Base-by-base conservation (phyloP, 768 basidiomycete species). In the Tephrocybe sp. region DNA sequence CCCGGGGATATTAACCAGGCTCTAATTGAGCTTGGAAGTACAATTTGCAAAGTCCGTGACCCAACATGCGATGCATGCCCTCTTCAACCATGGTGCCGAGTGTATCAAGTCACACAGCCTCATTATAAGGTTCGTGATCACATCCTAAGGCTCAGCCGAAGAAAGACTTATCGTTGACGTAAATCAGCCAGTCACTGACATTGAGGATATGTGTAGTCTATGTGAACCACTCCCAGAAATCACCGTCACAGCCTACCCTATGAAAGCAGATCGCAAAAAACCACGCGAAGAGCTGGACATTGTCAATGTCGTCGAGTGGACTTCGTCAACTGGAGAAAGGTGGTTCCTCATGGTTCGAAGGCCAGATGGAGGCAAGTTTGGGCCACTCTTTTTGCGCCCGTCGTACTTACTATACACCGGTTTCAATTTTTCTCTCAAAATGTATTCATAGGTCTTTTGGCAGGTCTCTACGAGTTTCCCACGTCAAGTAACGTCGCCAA, bases 11-110 rank as follows among this genome's bases (percentile, higher is more conserved):
- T 94, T 55, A 95, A 95, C 61, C 88, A 97, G 69, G 93, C 90
- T 12, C 74, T 98, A 43, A 97, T 97, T 64, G 94, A 98, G 63
- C 81, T 97, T 6, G 94, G 94, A 42, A 90, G 89, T 63, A 95
- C 92, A 3, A 79, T 97, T 2, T 98, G 94, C 71, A 93, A 87
- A 65, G 84, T 89, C 34, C 83, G 82, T 53, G 81, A 88, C 54
- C 94, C 94, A 9, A 66, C 70, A 16, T 97, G 94, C 59, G 68
- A 58, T 15, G 59, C 68, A 15, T 97, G 94, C 66, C 91, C 93
- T 16, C 57, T 97, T 37, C 77, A 66, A 40, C 53, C 69, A 18
- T 78, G 80, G 70, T 98, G 94, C 60, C 67, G 72, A 15, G 94
- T 88, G 1, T 86, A 85, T 57, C 50, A 45, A 46, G 21, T 34